Evolutionary conservation across 345 rosid species (phyloP).

Genomic region (Hypericum perforatum): DNA sequence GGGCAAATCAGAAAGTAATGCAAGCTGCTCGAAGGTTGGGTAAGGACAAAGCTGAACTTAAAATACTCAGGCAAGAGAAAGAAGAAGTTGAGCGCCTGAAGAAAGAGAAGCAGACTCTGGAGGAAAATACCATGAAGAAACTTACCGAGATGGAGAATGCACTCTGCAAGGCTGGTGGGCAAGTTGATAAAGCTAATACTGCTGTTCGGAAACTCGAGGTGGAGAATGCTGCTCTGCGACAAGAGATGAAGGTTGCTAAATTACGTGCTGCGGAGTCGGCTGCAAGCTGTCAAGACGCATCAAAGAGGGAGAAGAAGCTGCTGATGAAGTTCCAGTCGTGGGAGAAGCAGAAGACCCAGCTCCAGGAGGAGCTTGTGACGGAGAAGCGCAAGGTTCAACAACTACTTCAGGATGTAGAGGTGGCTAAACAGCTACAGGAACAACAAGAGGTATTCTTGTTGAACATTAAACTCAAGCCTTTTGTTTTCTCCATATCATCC

Average conservation of each 20-base stretch:
- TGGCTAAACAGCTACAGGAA: constrained; percentile 36
- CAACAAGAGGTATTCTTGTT: constrained; percentile 42
- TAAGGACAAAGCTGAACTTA: constrained; percentile 77
- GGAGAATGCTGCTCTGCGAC: constrained; percentile 56
- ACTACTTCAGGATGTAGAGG: constrained; percentile 40
- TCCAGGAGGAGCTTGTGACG: constrained; percentile 64
- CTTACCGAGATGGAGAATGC: constrained; percentile 85
- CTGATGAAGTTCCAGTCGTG: constrained; percentile 55
- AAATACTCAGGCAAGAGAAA: constrained; percentile 72
- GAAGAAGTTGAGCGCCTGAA: constrained; percentile 78
- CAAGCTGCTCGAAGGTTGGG: constrained; percentile 83
- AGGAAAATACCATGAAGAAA: constrained; percentile 76
- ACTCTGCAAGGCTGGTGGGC: constrained; percentile 62
- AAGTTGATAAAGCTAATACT: constrained; percentile 63
- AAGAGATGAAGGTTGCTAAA: constrained; percentile 66
- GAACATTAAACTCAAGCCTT: constrained; percentile 3
- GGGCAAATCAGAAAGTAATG: constrained; percentile 96
- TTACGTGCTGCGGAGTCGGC: constrained; percentile 61
- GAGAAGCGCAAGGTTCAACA: constrained; percentile 46
- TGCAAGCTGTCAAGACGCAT: constrained; percentile 57
- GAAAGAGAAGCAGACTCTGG: constrained; percentile 66
- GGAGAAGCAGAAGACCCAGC: constrained; percentile 60
- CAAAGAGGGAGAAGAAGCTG: constrained; percentile 67
- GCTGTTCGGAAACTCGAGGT: constrained; percentile 67
- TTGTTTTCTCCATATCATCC: background rate